Evolutionary conservation across 2,329 filamentous ascomycete species (phyloP).

Genomic region (Aspergillus calidoustus): DNA sequence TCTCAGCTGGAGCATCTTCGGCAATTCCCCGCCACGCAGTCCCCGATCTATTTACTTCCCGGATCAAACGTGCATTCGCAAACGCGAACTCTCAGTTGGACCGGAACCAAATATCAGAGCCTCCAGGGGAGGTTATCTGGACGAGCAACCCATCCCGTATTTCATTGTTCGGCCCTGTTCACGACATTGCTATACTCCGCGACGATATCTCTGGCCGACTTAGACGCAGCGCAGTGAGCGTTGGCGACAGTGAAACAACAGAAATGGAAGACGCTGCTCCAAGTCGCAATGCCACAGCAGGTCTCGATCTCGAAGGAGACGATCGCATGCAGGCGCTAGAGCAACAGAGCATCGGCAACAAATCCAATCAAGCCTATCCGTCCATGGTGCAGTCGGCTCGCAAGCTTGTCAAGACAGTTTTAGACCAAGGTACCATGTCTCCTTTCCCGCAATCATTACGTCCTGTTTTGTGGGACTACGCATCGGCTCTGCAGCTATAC

Average conservation of each 20-base stretch:
- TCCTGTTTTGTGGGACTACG: constrained; percentile 90
- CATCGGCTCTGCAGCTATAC: constrained; percentile 76
- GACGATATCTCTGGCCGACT: constrained; percentile 85
- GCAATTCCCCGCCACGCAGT: constrained; percentile 59
- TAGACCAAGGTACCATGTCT: constrained; percentile 87
- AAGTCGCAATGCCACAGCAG: constrained; percentile 30
- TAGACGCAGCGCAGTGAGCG: constrained; percentile 73
- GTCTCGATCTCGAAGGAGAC: constrained; percentile 39
- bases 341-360: constrained; percentile 18
- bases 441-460: constrained; percentile 81
- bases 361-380: constrained; percentile 28
- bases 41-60: constrained; percentile 87
- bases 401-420: constrained; percentile 84
- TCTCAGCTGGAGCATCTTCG: constrained; percentile 57
- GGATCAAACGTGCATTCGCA: constrained; percentile 79
- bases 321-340: constrained; percentile 29
- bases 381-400: constrained; percentile 58
- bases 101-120: constrained; percentile 52
- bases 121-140: constrained; percentile 78
- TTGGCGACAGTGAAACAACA: constrained; percentile 54
- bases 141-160: constrained; percentile 84
- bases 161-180: constrained; percentile 81
- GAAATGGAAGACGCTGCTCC: constrained; percentile 33
- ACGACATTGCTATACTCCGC: constrained; percentile 84
- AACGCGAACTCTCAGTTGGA: constrained; percentile 74